Evolutionary conservation across 208 protist genomes (phyloP), one percentile per base, ranked within the genome.

Genomic region (Tritrichomonas musculus): DNA sequence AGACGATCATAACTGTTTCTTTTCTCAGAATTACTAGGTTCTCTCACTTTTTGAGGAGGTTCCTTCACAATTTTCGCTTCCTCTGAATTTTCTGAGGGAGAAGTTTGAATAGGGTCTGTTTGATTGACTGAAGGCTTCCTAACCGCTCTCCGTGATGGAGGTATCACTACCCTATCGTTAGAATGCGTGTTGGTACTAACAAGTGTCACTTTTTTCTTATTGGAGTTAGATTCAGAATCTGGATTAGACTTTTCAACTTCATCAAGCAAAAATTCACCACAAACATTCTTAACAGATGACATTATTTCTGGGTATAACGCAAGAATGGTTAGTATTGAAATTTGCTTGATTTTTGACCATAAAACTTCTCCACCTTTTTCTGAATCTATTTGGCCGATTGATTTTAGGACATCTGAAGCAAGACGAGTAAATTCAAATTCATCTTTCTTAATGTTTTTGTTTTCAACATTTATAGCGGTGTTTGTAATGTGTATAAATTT

Each of bases 401-500:
- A 20, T 47, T 57, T n/a, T 33, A 88, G 39, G 5, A 88, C 77
- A 22, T 20, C 13, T 9, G 41, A 53, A 8, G 47, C 22, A n/a
- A 39, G 47, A 13, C 77, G 8, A 22, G 77, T 88, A 47, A 57
- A 88, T 27, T 88, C 47, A 60, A 60, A 60, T 8, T 69, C 64
- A n/a, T n/a, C n/a, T n/a, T 47, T 47, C 25, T 44, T 88, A 1
- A n/a, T 27, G 5, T 22, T 33, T 14, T 44, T 53, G 17, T 57
- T 60, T 33, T 88, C 47, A 39, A 39, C 47, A 57, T 88, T 88
- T 25, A 88, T 88, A 39, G 77, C 77, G 14, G 77, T 88, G 39
- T 94, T 94, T 3, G 93, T 94, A 22, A 94, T 49, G 36, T 92
- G 93, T 13, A 65, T 60, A 66, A 94, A 94, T 47, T 55, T 60